These are phyloP conservation scores for Mucor racemosus DNA, from an alignment of 371 early-diverging fungal species.

Conservation along the genomic window DNA sequence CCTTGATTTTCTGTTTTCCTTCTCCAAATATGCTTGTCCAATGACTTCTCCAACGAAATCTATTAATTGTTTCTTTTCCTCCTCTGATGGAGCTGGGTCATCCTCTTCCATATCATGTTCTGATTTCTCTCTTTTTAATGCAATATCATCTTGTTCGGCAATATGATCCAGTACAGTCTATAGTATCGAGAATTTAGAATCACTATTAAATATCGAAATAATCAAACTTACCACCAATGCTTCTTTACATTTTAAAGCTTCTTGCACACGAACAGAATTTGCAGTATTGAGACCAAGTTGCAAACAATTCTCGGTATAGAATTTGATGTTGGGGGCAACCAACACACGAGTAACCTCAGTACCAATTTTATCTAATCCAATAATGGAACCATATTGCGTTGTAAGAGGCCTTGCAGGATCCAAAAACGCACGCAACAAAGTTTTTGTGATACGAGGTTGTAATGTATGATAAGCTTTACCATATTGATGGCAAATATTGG, in stretches of 20 bases:
- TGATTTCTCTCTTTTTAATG: neutral
- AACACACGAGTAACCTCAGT: conserved; percentile 76
- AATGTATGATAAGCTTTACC: conserved; percentile 83
- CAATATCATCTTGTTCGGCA: conserved; percentile 15
- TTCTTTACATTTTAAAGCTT: conserved; percentile 45
- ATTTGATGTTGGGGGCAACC: conserved; percentile 78
- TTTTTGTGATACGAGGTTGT: conserved; percentile 87
- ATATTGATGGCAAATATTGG: conserved; percentile 74
- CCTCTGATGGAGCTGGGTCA: conserved; percentile 14
- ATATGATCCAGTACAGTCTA: conserved; percentile 29
- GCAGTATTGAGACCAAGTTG: conserved; percentile 24
- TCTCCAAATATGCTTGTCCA: conserved; percentile 30
- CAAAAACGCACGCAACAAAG: conserved; percentile 85
- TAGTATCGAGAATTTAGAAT: neutral
- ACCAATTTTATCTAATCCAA: conserved; percentile 81
- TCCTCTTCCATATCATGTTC: conserved; percentile 30
- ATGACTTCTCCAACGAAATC: conserved; percentile 23
- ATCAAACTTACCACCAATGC: conserved; percentile 39
- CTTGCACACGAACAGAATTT: conserved; percentile 32
- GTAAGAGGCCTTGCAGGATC: conserved; percentile 84
- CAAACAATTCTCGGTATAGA: conserved; percentile 56
- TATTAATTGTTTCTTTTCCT: conserved; percentile 17
- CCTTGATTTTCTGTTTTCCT: conserved; percentile 17
- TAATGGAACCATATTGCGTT: conserved; percentile 90
- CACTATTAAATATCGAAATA: neutral